phyloP scores from a whole-genome alignment of 2,329 filamentous ascomycete species.

The Chaetomiaceae sp. region DNA sequence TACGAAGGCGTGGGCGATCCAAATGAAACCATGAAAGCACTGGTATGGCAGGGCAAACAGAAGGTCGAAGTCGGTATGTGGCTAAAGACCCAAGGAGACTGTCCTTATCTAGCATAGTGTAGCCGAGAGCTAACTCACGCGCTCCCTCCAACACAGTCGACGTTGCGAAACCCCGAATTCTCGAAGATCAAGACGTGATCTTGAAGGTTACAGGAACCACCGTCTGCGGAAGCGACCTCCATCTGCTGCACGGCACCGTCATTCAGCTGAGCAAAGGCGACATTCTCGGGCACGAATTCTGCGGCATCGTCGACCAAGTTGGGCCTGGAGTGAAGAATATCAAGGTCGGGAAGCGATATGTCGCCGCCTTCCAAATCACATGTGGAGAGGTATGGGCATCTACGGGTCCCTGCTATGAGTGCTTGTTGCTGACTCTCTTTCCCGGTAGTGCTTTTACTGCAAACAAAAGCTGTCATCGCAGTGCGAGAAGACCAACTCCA shows the following conservation, averaged over 20 bases:
- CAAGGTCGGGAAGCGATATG: constrained; percentile 63
- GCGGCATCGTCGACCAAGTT: constrained; percentile 51
- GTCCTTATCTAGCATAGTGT: no score
- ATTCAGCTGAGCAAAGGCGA: constrained; percentile 60
- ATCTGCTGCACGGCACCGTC: constrained; percentile 53
- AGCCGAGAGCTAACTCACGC: not conserved
- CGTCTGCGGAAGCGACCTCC: constrained; percentile 56
- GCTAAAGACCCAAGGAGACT: not conserved
- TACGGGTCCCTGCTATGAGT: not conserved
- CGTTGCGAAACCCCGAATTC: constrained; percentile 63
- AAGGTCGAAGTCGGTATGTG: constrained; percentile 60
- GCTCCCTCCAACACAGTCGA: constrained; percentile 45
- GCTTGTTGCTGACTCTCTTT: not conserved
- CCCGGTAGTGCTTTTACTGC: constrained; percentile 65
- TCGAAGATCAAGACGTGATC: constrained; percentile 74
- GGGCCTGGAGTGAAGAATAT: constrained; percentile 52
- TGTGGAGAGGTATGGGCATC: constrained; percentile 40
- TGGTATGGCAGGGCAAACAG: constrained; percentile 80
- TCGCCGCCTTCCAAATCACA: constrained; percentile 83
- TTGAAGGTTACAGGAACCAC: constrained; percentile 67
- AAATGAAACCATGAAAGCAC: constrained; percentile 68
- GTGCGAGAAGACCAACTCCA: constrained; percentile 76
- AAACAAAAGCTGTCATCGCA: constrained; percentile 72
- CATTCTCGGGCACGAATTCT: constrained; percentile 63
- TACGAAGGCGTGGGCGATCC: constrained; percentile 46